Evolutionary conservation across 345 rosid species (phyloP), one percentile per base, ranked within the genome.

Genomic region (Noccaea caerulescens): DNA sequence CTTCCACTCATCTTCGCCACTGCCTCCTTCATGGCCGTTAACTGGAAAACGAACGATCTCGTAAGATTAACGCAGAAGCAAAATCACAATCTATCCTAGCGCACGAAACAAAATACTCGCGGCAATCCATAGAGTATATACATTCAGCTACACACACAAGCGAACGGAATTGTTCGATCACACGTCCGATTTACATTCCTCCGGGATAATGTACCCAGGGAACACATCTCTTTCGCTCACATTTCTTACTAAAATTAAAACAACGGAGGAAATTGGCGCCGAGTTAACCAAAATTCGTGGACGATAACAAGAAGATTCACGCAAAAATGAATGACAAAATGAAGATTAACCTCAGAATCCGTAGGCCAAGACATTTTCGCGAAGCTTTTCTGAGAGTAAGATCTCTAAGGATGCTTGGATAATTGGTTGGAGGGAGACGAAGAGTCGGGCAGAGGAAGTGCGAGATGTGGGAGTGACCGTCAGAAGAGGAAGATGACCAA

Each of bases 1-100:
- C 62, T 82, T 71, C 93, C 93, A 32, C 84, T 64, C 88, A 91
- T 89, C 74, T 62, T 73, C 33, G 87, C 76, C 67, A 86, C 93
- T 37, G 69, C 71, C 13, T 72, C 67, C 62, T 70, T 80, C 18
- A 89, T 77, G 12, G 55, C 53, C 53, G 56, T 30, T 41, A 91
- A 66, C 97, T 94, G 84, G 42, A 23, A 58, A 63, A 18, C 1
- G 43, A 66, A 51, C 18, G 60, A 72, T 58, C 43, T 46, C 69
- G 42, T 33, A 43, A 51, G 61, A 41, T 34, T 2, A 20, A 56
- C 68, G 41, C 38, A 7, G 30, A 2, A 10, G 3, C 10, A 4
- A 23, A 30, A 43, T 34, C 23, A 0, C 12, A 54, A 57, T 7
- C 7, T 0, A 46, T 33, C 20, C 32, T 59, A 44, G 53, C 36